A percentile compares a stretch with the other conserved stretches of the same genome.
phyloP scores from a whole-genome alignment of 2,329 filamentous ascomycete species.

The Xylariaceae sp. region DNA sequence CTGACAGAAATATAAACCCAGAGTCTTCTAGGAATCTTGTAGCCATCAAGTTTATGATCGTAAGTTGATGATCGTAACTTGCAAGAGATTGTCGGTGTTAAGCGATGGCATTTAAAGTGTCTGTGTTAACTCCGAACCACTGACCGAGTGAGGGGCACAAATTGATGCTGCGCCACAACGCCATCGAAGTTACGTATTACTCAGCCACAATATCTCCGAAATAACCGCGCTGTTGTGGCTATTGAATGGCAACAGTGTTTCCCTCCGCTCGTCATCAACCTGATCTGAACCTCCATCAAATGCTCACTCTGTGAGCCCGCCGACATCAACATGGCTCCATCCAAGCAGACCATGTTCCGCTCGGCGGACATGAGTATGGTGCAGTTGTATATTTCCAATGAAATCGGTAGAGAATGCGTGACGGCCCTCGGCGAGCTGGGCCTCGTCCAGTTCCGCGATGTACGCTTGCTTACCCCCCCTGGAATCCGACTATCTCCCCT shows the following conservation, averaged over 20 bases:
- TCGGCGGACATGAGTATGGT: constrained; percentile 99
- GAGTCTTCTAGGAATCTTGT: too few species aligned
- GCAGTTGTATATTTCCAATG: constrained; percentile 98
- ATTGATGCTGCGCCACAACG: background rate
- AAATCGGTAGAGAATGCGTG: constrained; percentile 96
- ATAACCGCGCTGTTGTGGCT: constrained; percentile 12
- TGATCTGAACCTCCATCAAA: constrained; percentile 20
- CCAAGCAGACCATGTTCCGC: constrained; percentile 94
- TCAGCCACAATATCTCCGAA: constrained; percentile 10
- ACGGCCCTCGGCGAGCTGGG: constrained; percentile 94
- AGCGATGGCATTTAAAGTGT: too few species aligned
- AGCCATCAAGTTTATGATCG: too few species aligned
- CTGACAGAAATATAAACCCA: too few species aligned
- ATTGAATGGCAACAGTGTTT: constrained; percentile 21
- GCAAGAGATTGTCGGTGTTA: too few species aligned
- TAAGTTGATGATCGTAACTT: too few species aligned
- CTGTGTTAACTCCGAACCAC: background rate
- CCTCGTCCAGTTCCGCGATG: constrained; percentile 94
- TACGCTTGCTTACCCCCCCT: constrained; percentile 43
- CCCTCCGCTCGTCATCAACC: constrained; percentile 18
- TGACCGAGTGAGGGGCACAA: background rate
- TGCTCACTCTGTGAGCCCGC: constrained; percentile 22
- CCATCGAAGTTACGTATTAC: background rate
- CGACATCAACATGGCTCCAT: constrained; percentile 52
- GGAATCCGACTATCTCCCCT: constrained; percentile 10